These are phyloP conservation scores for Rhodotorula diobovata DNA, from an alignment of 768 basidiomycete genomes.

Conservation along the genomic window DNA sequence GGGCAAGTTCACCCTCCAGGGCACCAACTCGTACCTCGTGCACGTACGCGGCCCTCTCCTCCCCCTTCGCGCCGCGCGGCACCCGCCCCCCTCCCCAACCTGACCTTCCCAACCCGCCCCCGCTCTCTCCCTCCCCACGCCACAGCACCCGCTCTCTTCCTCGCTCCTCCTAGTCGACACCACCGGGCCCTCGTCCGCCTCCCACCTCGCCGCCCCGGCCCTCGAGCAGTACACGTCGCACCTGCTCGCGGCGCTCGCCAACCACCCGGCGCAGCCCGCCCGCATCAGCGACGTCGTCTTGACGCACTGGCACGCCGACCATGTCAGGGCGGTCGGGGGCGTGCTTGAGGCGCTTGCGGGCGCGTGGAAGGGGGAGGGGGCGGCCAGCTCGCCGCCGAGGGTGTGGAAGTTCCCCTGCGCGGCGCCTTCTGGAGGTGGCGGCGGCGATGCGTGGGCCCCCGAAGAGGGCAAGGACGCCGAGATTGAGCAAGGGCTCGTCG, in stretches of 20 bases:
- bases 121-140: neutral
- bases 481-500: neutral
- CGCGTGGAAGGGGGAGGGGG: conserved; percentile 41
- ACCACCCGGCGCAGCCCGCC: conserved; percentile 41
- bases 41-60: conserved; percentile 45
- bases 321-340: conserved; percentile 67
- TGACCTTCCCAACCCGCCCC: conserved; percentile 47
- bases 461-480: neutral
- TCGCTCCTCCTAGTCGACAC: conserved; percentile 67
- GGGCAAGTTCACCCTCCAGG: conserved; percentile 81
- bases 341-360: conserved; percentile 64
- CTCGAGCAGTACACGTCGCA: conserved; percentile 58
- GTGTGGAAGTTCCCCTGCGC: conserved; percentile 18
- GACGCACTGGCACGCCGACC: conserved; percentile 87
- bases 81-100: too few relatives aligned
- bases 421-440: too few relatives aligned
- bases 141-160: conserved; percentile 23
- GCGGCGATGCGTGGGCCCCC: neutral
- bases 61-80: too few relatives aligned
- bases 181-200: conserved; percentile 61
- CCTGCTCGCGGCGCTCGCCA: conserved; percentile 49
- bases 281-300: conserved; percentile 83
- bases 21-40: conserved; percentile 85
- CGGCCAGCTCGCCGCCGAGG: neutral
- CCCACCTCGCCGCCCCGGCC: neutral